Base-by-base conservation (phyloP, 2,329 filamentous ascomycete species). In the Fragosphaeria purpurea region DNA sequence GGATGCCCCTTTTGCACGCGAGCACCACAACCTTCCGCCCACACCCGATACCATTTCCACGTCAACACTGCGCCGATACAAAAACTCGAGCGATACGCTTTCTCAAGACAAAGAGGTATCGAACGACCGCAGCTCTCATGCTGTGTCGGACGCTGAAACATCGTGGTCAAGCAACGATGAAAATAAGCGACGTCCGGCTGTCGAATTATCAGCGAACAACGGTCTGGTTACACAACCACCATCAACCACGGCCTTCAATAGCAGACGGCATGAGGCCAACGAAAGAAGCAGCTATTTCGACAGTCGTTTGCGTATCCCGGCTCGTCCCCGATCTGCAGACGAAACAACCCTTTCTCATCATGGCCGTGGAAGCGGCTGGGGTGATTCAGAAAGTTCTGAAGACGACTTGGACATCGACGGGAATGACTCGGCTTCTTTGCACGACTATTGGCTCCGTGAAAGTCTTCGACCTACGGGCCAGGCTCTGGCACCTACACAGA, bases 31-130 rank as follows among this genome's bases (percentile, higher is more conserved):
- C 13, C 63, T 80, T 2, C 78, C 78, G 8, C 78, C 78, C 0
- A 81, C 78, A 0, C 78, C 78, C 0, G 77, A 81, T 56, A 81
- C 78, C 0, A 75, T 80, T 22, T 78, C 77, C 1, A 78, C 75
- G 2, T 74, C 74, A 2, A 77, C 75, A 0, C 65, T 81, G 37
- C 67, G 70, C 6, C 68, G 70, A 11, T 74, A 70, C 52, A 69
- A 77, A 54, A 70, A 68, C 45, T 79, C 76, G 0, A 69, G 72
- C 48, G 76, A 80, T 42, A 71, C 70, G 0, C 59, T 76, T 1
- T 61, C 65, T 0, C 66, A 61, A 7, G 63, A 65, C 4, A 62
- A 60, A 3, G 59, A 54, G 1, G 42, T 56, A 4, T 57, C 56
- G 2, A 58, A 61, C 11, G 65, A 68, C 43, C 63, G 59, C 9